These are phyloP conservation scores for Sporothrix inflata DNA, from an alignment of 2,329 filamentous ascomycete genomes.

Conservation along the genomic window DNA sequence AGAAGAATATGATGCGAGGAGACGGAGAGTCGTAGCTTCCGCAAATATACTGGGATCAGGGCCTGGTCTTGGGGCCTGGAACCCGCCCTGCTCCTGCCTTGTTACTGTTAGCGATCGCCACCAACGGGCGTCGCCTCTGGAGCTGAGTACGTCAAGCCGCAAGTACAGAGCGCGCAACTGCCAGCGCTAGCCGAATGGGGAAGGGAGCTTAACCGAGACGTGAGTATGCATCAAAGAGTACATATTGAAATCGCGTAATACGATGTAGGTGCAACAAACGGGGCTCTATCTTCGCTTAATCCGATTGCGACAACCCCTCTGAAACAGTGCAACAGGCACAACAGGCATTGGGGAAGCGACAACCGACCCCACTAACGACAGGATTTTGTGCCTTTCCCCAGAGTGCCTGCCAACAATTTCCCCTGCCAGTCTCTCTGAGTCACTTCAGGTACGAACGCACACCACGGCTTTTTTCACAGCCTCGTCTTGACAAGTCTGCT, in stretches of 20 bases:
- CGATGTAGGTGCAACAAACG: no score
- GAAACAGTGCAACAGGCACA: neutral
- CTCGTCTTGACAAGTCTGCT: neutral
- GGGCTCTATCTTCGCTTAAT: no score
- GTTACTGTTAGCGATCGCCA: neutral
- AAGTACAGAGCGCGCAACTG: neutral
- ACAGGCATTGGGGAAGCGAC: neutral
- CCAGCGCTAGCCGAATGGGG: neutral
- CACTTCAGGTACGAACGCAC: neutral
- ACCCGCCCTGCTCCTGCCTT: neutral
- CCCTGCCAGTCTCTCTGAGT: neutral
- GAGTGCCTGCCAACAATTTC: neutral
- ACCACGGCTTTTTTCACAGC: neutral
- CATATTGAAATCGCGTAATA: no score
- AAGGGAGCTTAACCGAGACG: neutral
- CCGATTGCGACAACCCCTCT: neutral
- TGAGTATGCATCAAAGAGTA: neutral
- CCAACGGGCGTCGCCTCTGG: neutral
- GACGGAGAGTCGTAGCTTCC: constrained; percentile 3
- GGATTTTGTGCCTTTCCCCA: constrained; percentile 6
- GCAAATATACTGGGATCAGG: neutral
- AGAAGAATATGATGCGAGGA: neutral
- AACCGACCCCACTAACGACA: constrained; percentile 4
- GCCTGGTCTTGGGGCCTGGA: neutral
- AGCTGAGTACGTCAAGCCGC: neutral